Base-by-base conservation (phyloP, 768 basidiomycete genomes). In the Hygrophoropsis aurantiaca region DNA sequence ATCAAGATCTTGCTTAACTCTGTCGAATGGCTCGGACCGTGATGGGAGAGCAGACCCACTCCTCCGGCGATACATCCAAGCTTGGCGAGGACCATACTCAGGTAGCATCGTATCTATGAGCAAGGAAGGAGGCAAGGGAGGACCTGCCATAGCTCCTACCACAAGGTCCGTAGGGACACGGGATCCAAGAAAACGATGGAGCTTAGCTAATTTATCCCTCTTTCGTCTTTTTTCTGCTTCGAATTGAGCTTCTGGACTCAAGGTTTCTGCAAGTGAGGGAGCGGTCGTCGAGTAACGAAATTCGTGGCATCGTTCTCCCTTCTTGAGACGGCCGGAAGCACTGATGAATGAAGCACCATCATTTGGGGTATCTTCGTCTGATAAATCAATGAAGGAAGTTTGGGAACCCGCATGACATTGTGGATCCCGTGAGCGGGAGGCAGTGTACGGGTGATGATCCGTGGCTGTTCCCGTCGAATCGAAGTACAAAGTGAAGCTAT, bases 131-230 rank as follows among this genome's bases (percentile, higher is more conserved):
- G 70, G 69, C 8, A 66, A 55, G n/a, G 69, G 52, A 15, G 60
- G 52, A 15, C 61, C 59, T 11, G 51, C 50, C 40, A 60, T 70
- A 52, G 70, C 55, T 39, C 80, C 84, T 32, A 84, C 73, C 11
- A 87, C 82, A 27, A 90, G 78, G 53, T 81, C 78, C 11, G 77
- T 62, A 7, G 90, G 90, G 21, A 93, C 85, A 25, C 80, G 79
- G 16, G 87, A 89, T n/a, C 90, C 90, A 26, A 92, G 75, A 67
- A 86, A 91, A 38, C 90, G 86, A 65, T 92, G 88, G 4, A 93
- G 75, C 62, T 83, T 91, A 3, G 85, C 86, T 38, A 93, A 70
- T 55, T 83, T 82, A 54, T 88, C 86, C 42, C 90, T 76, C 65
- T 85, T 89, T 51, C 79, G 78, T 47, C 80, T 72, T 50, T 78